Percentiles rank a stretch among this genome's conserved stretches.
These are phyloP conservation scores for Phalaenopsis aphrodite DNA, from an alignment of 106 monocot genomes.

Conservation along the genomic window DNA sequence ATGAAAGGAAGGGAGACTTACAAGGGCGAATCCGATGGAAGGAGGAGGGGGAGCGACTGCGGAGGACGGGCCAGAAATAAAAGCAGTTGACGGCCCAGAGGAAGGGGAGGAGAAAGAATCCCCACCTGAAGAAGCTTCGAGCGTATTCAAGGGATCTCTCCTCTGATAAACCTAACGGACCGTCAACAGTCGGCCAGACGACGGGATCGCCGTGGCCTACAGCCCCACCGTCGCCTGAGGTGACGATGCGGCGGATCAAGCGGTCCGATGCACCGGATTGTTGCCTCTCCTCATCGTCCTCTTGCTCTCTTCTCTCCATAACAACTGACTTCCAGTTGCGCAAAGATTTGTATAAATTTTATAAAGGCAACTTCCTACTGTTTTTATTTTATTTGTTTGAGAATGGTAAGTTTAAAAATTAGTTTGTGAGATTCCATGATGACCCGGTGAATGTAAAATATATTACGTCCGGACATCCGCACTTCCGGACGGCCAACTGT, in stretches of 20 bases:
- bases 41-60: conserved; percentile 4
- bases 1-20: conserved; percentile 21
- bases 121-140: conserved; percentile 64
- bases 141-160: conserved; percentile 61
- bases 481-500: no score
- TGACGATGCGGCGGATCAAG: conserved; percentile 13
- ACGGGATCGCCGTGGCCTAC: background rate
- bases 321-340: background rate
- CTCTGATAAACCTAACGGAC: conserved; percentile 55
- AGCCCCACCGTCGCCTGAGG: background rate
- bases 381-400: no score
- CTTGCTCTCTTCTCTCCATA: conserved; percentile 25
- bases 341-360: no score
- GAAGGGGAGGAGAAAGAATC: conserved; percentile 59
- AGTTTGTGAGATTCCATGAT: no score
- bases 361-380: no score
- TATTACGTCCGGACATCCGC: no score
- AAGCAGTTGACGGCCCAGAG: conserved; percentile 87
- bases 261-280: conserved; percentile 16
- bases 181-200: conserved; percentile 81
- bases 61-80: conserved; percentile 89
- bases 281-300: conserved; percentile 45
- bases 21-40: conserved; percentile 42
- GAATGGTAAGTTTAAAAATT: no score
- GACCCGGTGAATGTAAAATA: no score